Conservation (phyloP, 768 basidiomycete species). For the Pulveroboletus sp. region DNA sequence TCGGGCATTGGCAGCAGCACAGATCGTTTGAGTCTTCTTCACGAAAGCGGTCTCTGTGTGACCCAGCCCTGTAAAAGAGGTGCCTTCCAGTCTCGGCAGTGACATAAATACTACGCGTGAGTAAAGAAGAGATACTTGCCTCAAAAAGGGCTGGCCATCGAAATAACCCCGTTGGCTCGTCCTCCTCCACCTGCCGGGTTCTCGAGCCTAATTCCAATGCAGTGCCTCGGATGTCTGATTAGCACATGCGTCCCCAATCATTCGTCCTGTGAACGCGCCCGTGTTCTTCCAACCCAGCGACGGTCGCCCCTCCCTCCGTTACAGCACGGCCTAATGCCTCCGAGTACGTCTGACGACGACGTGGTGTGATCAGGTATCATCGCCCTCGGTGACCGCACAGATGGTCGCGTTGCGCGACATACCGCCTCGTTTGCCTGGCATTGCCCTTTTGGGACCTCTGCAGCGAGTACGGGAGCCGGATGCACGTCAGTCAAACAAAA, state of each 20-base stretch:
- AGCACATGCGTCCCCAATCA: constrained; percentile 23
- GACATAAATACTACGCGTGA: constrained; percentile 35
- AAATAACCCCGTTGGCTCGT: constrained; percentile 20
- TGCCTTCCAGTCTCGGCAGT: constrained; percentile 33
- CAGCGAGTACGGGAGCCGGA: constrained; percentile 10
- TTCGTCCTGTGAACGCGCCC: constrained; percentile 18
- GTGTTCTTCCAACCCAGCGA: constrained; percentile 26
- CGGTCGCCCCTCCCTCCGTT: background rate
- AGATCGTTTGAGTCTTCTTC: constrained; percentile 30
- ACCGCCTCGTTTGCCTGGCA: constrained; percentile 1
- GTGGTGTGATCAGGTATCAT: too few relatives aligned
- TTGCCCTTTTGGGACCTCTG: constrained; percentile 5
- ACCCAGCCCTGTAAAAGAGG: constrained; percentile 29
- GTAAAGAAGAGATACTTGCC: constrained; percentile 25
- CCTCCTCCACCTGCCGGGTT: constrained; percentile 16
- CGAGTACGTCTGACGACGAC: constrained; percentile 6
- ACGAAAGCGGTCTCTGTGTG: constrained; percentile 32
- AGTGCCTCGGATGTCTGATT: constrained; percentile 37
- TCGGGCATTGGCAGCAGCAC: constrained; percentile 31
- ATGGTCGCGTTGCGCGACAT: background rate
- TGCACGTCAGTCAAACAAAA: constrained; percentile 16
- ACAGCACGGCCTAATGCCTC: constrained; percentile 8
- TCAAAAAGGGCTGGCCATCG: constrained; percentile 19
- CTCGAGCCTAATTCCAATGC: constrained; percentile 35
- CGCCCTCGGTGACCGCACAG: too few relatives aligned